Evolutionary conservation across 2,329 filamentous ascomycete species (phyloP), one percentile per base, ranked within the genome.

Genomic region (Neonectria faginata): DNA sequence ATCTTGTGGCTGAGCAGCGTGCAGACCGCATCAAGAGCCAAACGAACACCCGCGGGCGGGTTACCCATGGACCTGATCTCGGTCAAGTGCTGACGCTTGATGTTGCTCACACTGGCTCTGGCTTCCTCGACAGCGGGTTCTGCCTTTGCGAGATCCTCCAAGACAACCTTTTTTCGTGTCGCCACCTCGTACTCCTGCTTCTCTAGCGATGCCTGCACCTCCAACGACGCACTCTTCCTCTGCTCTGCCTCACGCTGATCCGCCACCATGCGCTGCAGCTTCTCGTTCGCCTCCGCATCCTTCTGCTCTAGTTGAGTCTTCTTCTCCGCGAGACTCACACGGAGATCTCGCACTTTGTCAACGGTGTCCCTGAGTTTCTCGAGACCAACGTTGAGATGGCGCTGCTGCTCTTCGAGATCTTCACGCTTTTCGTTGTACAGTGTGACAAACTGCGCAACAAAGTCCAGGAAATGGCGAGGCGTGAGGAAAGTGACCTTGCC

Each of bases 341-440:
- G 91, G 64, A 99, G 85, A 78, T 98, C 95, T 66, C 93, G 90
- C 60, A 99, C 96, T 83, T 99, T 98, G 79, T 97, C 94, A 22
- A 98, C 94, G 2, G 96, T 99, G 80, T 98, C 96, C 71, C 93
- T 89, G 29, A 99, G 85, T 79, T 99, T 99, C 83, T 99, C 96
- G 2, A 99, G 87, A 85, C 96, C 97, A 61, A 98, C 94, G 74
- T 99, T 99, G 67, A 99, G 85, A 86, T 99, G 96, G 31, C 96
- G 92, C 77, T 99, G 96, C 79, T 99, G 96, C 78, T 99, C 96
- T 79, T 99, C 96, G 1, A 99, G 87, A 76, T 99, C 96, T 78
- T 98, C 96, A 11, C 97, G 92, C 84, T 99, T 99, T 80, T 99
- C 96, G 67, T 94, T 97, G 82, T 98, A 98, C 7, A 99, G 85